Base-by-base conservation (phyloP, 805 yeast genomes). In the Candida germanica region DNA sequence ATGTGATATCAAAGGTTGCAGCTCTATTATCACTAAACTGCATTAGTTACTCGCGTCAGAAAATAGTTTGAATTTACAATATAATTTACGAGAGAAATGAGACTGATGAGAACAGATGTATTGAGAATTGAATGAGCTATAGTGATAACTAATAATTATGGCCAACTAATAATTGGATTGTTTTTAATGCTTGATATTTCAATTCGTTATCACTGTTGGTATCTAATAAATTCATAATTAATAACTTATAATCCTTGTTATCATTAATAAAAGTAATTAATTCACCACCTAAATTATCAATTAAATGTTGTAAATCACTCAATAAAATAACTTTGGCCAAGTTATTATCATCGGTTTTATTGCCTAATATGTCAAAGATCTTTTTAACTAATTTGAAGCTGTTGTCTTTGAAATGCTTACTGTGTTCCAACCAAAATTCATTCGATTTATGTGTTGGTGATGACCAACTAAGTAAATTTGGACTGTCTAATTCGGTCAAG, bases 151-250 rank as follows among this genome's bases (percentile, higher is more conserved):
- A 37, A 28, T 32, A 37, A 12, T 18, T 27, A 17, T 87, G 87
- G 3, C 96, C 87, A 36, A 93, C 94, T 51, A 93, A 77, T 39
- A 82, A 76, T 67, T 93, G 98, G n/a, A 96, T 87, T 3, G 97
- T 88, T 59, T 86, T 87, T 54, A 93, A 75, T 2, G 98, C 98
- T 67, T 91, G 96, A 57, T 83, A 93, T 57, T 91, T 86, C 47
- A 93, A 89, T 55, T 87, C 93, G 15, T 89, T 75, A 58, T 88
- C 89, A 39, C 80, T 78, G 52, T 77, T 79, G 40, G 59, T 56
- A 18, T 66, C 73, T 79, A 93, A 80, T 45, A 88, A 70, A 43
- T 76, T 75, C 98, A 93, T 91, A 39, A 93, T 77, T 58, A 79
- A 77, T 15, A 83, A 66, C 69, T 93, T 93, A 46, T 66, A 65